phyloP scores from a whole-genome alignment of 2,329 filamentous ascomycete genomes.

The Paecilomyces sp. region DNA sequence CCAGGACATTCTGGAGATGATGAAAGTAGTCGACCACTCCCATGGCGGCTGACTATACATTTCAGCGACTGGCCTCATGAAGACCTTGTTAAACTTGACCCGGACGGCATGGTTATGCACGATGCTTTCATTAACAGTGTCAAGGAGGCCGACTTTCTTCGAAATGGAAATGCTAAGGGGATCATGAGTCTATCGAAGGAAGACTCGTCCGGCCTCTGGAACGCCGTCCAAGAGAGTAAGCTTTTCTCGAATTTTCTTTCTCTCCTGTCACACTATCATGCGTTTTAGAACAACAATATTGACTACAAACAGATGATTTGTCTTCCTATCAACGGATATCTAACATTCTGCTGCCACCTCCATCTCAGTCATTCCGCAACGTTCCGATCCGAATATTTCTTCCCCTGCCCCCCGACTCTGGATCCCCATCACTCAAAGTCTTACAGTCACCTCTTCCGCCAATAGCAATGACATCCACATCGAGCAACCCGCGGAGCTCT shows the following conservation, averaged over 20 bases:
- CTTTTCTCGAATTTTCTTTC: too few relatives aligned
- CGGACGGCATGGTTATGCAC: slow-evolving; percentile 48
- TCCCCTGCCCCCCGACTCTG: slow-evolving; percentile 54
- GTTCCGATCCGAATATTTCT: slow-evolving; percentile 88
- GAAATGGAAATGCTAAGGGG: slow-evolving; percentile 79
- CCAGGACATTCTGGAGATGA: slow-evolving; percentile 11
- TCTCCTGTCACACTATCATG: not conserved
- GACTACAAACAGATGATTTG: slow-evolving; percentile 56
- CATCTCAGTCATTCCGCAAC: slow-evolving; percentile 65
- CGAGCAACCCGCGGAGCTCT: slow-evolving; percentile 13
- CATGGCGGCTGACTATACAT: slow-evolving; percentile 59
- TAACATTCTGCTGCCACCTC: slow-evolving; percentile 63
- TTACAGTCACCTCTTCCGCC: slow-evolving; percentile 66
- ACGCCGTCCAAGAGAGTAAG: slow-evolving; percentile 64
- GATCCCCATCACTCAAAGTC: slow-evolving; percentile 50
- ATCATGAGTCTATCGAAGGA: slow-evolving; percentile 85
- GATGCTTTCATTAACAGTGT: slow-evolving; percentile 64
- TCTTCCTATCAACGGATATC: slow-evolving; percentile 66
- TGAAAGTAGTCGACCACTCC: slow-evolving; percentile 32
- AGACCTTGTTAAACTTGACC: slow-evolving; percentile 52
- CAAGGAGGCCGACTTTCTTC: slow-evolving; percentile 78
- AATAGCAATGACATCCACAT: slow-evolving; percentile 20
- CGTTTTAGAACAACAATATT: not conserved
- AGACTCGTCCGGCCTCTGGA: slow-evolving; percentile 76
- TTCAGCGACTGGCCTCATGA: slow-evolving; percentile 53